Evolutionary conservation across 2,329 filamentous ascomycete genomes (phyloP), one percentile per base, ranked within the genome.

Genomic region (Aspergillus melleus): DNA sequence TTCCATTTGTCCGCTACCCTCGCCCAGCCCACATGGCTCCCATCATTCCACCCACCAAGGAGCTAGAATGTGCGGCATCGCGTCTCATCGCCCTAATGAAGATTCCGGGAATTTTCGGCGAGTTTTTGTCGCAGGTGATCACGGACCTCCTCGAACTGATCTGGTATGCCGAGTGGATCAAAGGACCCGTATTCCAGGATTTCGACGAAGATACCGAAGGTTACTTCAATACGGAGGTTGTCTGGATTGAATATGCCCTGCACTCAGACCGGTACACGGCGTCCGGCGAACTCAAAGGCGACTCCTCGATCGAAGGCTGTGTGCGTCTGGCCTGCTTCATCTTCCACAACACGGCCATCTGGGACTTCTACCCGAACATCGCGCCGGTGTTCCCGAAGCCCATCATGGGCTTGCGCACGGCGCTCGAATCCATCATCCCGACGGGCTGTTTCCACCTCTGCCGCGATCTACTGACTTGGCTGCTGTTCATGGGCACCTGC

Each of bases 221-320:
- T 54, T 77, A 77, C 64, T 77, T 75, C 62, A 77, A 77, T 57
- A 75, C 71, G 11, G 75, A 77, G 61, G 74, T 76, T 3, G 66
- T 76, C 6, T 73, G 72, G 58, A 69, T 75, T 32, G 75, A 77
- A 62, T 76, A 77, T 57, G 64, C 69, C 9, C 72, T 77, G 9
- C 70, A 76, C 55, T 64, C 59, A 39, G 74, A 76, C 60, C 74
- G 75, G n/a, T 77, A 72, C 56, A 73, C 71, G 6, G 52, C 62
- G n/a, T 66, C 65, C n/a, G 72, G 70, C 26, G 67, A 72, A 49
- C 61, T 64, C 29, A 75, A 75, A 60, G 68, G 70, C 32, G 74
- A 77, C 60, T 69, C 72, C 50, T 70, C 72, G 6, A 74, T 76
- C 52, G 74, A 77, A 59, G 75, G 74, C 49, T 74, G 73, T 58